These are phyloP conservation scores for Fusarium duplospermum DNA, from an alignment of 2,329 filamentous ascomycete species.

Conservation along the genomic window DNA sequence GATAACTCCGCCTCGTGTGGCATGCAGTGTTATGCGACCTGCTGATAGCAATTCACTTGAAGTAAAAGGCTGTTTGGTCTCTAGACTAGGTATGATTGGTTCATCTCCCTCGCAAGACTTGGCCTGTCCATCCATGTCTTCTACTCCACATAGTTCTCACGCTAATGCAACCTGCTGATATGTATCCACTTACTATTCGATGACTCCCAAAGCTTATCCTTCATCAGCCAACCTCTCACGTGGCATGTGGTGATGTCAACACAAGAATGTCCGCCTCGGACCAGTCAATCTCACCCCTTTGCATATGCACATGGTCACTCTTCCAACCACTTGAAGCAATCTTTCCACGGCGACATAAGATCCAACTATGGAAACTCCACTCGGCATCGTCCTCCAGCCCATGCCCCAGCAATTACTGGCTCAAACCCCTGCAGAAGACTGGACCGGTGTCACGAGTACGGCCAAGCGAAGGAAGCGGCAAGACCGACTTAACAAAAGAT, in stretches of 20 bases:
- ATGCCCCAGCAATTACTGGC: conserved; percentile 16
- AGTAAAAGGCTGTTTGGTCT: not conserved
- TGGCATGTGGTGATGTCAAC: not conserved
- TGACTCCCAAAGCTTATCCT: not conserved
- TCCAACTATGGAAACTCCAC: not conserved
- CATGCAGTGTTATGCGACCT: not conserved
- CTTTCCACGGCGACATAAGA: no score
- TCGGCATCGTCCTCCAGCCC: conserved; percentile 12
- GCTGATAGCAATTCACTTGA: not conserved
- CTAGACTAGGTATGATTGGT: not conserved
- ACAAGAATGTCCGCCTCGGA: not conserved
- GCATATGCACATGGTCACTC: not conserved
- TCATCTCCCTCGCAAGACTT: not conserved
- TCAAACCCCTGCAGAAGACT: conserved; percentile 12
- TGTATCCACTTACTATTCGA: not conserved
- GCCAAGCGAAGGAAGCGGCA: conserved; percentile 21
- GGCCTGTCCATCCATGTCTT: not conserved
- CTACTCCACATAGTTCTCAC: not conserved
- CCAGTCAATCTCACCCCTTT: not conserved
- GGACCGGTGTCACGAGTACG: conserved; percentile 17
- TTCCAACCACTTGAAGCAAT: not conserved
- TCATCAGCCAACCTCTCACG: not conserved
- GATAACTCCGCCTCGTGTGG: not conserved
- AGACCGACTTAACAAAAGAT: conserved; percentile 23
- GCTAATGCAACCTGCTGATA: conserved; percentile 34